A percentile compares a stretch with the other conserved stretches of the same genome.
Evolutionary conservation across 2,329 filamentous ascomycete genomes (phyloP).

Genomic region (Trichophyton verrucosum): DNA sequence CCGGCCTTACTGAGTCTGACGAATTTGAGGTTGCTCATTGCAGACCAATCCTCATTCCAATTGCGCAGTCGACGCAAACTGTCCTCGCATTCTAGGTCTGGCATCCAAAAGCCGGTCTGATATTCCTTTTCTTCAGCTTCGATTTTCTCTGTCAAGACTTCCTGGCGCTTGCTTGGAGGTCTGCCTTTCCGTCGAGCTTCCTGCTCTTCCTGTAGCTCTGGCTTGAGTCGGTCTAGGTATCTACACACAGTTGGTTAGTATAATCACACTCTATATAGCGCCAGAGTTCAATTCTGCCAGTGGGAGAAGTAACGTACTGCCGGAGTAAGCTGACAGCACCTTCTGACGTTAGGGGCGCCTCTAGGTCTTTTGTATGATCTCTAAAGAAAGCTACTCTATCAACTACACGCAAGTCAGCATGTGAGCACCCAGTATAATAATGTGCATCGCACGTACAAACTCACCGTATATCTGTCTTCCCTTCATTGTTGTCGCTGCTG

Average conservation of each 20-base stretch:
- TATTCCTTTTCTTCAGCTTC: slow-evolving; percentile 65
- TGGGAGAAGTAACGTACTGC: neutral
- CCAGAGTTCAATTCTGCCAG: neutral
- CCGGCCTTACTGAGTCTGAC: slow-evolving; percentile 58
- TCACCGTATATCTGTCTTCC: slow-evolving; percentile 61
- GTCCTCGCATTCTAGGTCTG: slow-evolving; percentile 58
- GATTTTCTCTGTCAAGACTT: slow-evolving; percentile 60
- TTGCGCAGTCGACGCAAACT: slow-evolving; percentile 53
- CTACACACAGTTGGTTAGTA: slow-evolving; percentile 14
- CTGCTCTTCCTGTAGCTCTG: slow-evolving; percentile 35
- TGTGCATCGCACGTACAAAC: slow-evolving; percentile 17
- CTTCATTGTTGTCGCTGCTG: slow-evolving; percentile 57
- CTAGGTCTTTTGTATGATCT: slow-evolving; percentile 31
- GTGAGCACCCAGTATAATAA: neutral
- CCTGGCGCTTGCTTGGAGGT: slow-evolving; percentile 64
- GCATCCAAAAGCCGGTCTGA: slow-evolving; percentile 65
- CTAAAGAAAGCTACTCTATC: slow-evolving; percentile 61
- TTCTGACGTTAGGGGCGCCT: slow-evolving; percentile 17
- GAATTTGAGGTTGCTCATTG: slow-evolving; percentile 64
- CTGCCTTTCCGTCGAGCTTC: slow-evolving; percentile 62
- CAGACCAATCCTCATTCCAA: slow-evolving; percentile 79
- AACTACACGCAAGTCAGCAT: slow-evolving; percentile 35
- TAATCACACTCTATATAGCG: neutral
- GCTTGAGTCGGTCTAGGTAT: slow-evolving; percentile 26
- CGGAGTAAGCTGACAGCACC: neutral